Evolutionary conservation across 2,329 filamentous ascomycete genomes (phyloP).

Genomic region (Immersiporthe knoxdaviesiana): DNA sequence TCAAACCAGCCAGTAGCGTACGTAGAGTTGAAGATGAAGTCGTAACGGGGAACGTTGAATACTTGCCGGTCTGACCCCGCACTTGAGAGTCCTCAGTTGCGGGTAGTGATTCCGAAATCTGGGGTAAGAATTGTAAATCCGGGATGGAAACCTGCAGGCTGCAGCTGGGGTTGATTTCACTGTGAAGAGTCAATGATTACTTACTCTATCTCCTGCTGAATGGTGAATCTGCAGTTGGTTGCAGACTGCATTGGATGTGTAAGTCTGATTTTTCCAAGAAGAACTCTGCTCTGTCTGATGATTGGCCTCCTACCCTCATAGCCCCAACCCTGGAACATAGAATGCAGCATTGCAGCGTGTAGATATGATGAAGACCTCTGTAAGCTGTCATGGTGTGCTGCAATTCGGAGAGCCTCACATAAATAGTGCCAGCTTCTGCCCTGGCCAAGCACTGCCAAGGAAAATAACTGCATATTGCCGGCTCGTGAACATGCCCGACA

Average conservation of each 20-base stretch:
- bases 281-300: not conserved
- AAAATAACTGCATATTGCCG: too few species aligned
- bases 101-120: constrained; percentile 11
- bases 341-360: too few species aligned
- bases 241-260: not conserved
- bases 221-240: not conserved
- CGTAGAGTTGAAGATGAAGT: not conserved
- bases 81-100: not conserved
- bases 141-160: not conserved
- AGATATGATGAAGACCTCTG: too few species aligned
- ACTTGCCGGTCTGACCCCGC: constrained; percentile 11
- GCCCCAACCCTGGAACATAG: too few species aligned
- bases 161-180: not conserved
- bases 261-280: too few species aligned
- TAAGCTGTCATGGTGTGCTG: too few species aligned
- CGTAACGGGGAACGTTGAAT: not conserved
- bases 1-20: not conserved
- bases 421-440: too few species aligned
- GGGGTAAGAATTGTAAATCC: constrained; percentile 9
- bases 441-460: too few species aligned
- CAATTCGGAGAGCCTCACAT: too few species aligned
- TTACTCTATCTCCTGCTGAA: too few species aligned
- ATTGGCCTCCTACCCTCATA: too few species aligned
- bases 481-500: not conserved
- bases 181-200: not conserved